Evolutionary conservation across 2,329 filamentous ascomycete species (phyloP), one percentile per base, ranked within the genome.

Genomic region (Bisporella sp.): DNA sequence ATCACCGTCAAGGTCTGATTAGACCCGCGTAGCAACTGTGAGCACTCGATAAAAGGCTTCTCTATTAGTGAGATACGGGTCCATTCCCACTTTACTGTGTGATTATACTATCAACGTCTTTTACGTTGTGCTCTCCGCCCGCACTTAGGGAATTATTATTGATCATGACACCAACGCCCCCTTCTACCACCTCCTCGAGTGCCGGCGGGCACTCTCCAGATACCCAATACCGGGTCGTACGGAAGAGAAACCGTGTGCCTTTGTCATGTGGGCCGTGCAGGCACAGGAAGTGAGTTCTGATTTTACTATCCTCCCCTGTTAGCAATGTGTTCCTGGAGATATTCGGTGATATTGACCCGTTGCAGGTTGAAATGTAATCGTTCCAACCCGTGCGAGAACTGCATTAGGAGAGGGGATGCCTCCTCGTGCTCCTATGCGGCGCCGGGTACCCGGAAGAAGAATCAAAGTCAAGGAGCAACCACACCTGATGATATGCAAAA

Each of bases 401-500:
- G 92, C 69, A 82, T 89, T 52, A 96, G 95, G 72, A 85, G 90
- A 62, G 88, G 83, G 58, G 88, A 91, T 68, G 84, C 85, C 11
- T 71, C 78, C 49, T 86, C 88, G 51, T 97, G 92, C 72, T 87
- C 85, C 58, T 97, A 96, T 73, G 90, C 89, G 44, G 77, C 82
- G 47, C 84, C 82, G 37, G 69, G 74, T 32, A 73, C 73, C 47
- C 80, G 89, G 60, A 93, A 89, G 70, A 95, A 89, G 76, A 75
- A 73, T 63, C 79, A 84, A 68, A 78, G 71, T 71, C 80, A 70
- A 75, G 77, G 50, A 75, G 78, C 76, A 60, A 71, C 76, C 49
- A 82, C 69, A 60, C 89, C 92, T 46, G 91, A 96, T 76, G 92
- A 96, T 69, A 96, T 97, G 92, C 92, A 97, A 73, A 95, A 95